Conservation (phyloP, 495 filamentous ascomycete species). For the Penicillium flavigenum region DNA sequence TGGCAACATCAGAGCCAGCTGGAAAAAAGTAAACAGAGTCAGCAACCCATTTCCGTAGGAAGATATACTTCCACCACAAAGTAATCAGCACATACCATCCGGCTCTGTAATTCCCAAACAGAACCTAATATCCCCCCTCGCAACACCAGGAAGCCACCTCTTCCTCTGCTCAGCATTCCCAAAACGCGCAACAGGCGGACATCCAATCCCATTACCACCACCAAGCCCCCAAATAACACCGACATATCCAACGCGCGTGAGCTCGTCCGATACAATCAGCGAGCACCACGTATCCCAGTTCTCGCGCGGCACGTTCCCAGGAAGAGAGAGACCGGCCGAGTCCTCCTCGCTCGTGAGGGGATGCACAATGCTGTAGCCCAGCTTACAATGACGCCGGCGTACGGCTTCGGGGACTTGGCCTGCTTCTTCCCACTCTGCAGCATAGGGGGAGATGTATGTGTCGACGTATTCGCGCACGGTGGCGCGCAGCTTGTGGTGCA, state of each 20-base stretch:
- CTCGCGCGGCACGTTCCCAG: constrained; percentile 40
- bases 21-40: constrained; percentile 1
- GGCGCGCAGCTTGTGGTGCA: constrained; percentile 46
- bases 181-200: constrained; percentile 54
- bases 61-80: not conserved
- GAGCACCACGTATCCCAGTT: constrained; percentile 54
- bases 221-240: constrained; percentile 51
- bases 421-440: constrained; percentile 49
- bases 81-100: constrained; percentile 35
- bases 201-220: constrained; percentile 53
- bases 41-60: not conserved
- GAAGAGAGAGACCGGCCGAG: constrained; percentile 33
- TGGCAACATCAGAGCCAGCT: constrained; percentile 55
- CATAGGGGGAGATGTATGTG: constrained; percentile 42
- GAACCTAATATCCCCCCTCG: constrained; percentile 48
- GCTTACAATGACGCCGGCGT: constrained; percentile 37
- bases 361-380: constrained; percentile 40
- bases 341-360: constrained; percentile 39
- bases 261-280: constrained; percentile 48
- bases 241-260: constrained; percentile 44
- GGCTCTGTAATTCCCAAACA: constrained; percentile 59
- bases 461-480: constrained; percentile 49
- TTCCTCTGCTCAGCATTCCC: constrained; percentile 50
- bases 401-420: constrained; percentile 45
- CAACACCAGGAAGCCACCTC: constrained; percentile 50